These are phyloP conservation scores for Ustilago crameri DNA, from an alignment of 1,284 basidiomycete genomes.

Conservation along the genomic window DNA sequence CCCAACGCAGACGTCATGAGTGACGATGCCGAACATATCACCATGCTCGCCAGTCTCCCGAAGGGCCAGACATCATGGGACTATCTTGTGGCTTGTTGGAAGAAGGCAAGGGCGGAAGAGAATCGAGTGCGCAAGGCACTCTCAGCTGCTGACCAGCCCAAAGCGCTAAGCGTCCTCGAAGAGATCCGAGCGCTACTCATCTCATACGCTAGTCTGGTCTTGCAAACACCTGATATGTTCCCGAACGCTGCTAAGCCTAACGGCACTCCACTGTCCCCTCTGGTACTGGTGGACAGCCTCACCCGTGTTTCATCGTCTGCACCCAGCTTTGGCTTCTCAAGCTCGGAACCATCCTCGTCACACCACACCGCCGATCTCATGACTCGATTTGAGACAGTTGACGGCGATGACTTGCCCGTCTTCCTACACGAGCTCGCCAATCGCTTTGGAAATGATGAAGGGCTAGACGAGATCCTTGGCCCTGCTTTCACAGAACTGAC, in stretches of 20 bases:
- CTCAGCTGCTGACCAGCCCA: conserved; percentile 76
- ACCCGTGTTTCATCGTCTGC: conserved; percentile 66
- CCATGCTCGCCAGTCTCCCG: conserved; percentile 82
- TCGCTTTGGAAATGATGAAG: conserved; percentile 68
- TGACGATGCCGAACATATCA: conserved; percentile 82
- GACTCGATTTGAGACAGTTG: conserved; percentile 62
- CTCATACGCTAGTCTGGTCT: conserved; percentile 86
- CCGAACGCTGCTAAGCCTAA: conserved; percentile 70
- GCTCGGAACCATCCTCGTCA: conserved; percentile 18
- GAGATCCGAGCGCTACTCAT: conserved; percentile 74
- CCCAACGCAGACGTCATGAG: conserved; percentile 78
- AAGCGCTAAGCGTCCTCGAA: conserved; percentile 62
- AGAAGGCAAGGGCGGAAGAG: conserved; percentile 68
- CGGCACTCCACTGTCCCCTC: conserved; percentile 70
- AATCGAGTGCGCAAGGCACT: conserved; percentile 68
- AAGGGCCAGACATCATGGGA: conserved; percentile 85
- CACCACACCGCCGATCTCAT: conserved; percentile 29
- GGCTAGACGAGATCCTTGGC: conserved; percentile 70
- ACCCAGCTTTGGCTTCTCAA: conserved; percentile 50
- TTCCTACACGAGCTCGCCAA: conserved; percentile 71
- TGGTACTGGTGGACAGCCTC: conserved; percentile 72
- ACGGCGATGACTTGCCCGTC: conserved; percentile 68
- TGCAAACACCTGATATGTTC: conserved; percentile 93
- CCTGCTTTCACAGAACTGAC: conserved; percentile 66
- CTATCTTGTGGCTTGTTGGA: conserved; percentile 92